phyloP scores from a whole-genome alignment of 1,139 yeast genomes.

The Lodderomyces metapsilosis region DNA sequence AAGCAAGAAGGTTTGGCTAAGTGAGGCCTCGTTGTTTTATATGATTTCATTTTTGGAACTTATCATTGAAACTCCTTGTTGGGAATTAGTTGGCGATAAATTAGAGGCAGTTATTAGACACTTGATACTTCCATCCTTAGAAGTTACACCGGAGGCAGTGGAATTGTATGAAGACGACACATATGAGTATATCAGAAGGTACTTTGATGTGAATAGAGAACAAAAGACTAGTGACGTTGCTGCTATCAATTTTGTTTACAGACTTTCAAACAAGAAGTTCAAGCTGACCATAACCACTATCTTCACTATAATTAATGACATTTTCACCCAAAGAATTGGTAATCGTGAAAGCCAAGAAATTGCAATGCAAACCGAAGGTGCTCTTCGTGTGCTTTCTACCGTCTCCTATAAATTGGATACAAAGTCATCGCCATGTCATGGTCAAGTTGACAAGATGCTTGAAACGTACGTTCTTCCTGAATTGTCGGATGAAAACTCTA shows the following conservation, averaged over 20 bases:
- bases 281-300: constrained; percentile 41
- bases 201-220: constrained; percentile 69
- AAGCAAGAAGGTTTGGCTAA: constrained; percentile 53
- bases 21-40: constrained; percentile 59
- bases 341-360: constrained; percentile 26
- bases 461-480: constrained; percentile 49
- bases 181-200: constrained; percentile 70
- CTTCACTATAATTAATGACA: constrained; percentile 48
- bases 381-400: constrained; percentile 48
- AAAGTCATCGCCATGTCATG: constrained; percentile 40
- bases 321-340: constrained; percentile 44
- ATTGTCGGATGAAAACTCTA: constrained; percentile 29
- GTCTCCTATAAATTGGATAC: constrained; percentile 42
- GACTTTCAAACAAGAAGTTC: constrained; percentile 47
- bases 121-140: constrained; percentile 62
- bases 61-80: constrained; percentile 53
- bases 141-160: constrained; percentile 53
- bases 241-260: constrained; percentile 69
- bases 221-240: constrained; percentile 78
- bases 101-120: constrained; percentile 58
- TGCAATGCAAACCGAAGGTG: constrained; percentile 51
- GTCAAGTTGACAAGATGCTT: constrained; percentile 46
- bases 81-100: constrained; percentile 54
- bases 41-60: constrained; percentile 65
- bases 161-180: constrained; percentile 72